Percentiles rank a stretch among this genome's conserved stretches.
phyloP scores from a whole-genome alignment of 1,284 basidiomycete genomes.

The Testicularia cyperi region DNA sequence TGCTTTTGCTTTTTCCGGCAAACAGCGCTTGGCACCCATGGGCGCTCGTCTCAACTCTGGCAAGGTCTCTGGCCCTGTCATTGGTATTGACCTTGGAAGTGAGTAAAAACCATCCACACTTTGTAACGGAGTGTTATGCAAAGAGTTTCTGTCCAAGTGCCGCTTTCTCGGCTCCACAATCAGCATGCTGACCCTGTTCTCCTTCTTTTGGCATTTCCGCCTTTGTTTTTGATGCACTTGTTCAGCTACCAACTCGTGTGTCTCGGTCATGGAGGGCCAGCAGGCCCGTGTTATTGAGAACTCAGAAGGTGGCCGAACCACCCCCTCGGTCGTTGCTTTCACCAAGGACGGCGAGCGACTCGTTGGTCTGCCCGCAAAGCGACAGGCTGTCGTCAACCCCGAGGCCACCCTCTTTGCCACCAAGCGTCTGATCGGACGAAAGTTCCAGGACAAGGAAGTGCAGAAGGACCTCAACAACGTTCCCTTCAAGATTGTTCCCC shows the following conservation, averaged over 20 bases:
- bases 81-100: conserved; percentile 59
- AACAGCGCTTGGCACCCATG: conserved; percentile 42
- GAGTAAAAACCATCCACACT: no score
- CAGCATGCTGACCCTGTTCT: conserved; percentile 5
- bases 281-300: conserved; percentile 95
- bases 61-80: conserved; percentile 56
- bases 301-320: conserved; percentile 94
- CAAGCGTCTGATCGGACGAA: conserved; percentile 93
- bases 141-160: no score
- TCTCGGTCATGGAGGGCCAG: conserved; percentile 74
- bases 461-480: conserved; percentile 77
- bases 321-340: conserved; percentile 97
- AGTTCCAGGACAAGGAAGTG: conserved; percentile 90
- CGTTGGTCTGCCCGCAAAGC: conserved; percentile 93
- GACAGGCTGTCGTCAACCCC: conserved; percentile 96
- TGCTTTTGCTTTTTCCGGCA: neutral
- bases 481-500: conserved; percentile 74
- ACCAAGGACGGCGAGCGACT: conserved; percentile 74
- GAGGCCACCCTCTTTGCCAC: conserved; percentile 68
- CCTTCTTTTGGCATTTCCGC: no score
- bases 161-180: neutral
- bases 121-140: no score
- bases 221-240: no score
- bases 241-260: conserved; percentile 58
- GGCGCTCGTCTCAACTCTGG: conserved; percentile 46